Conservation (phyloP, 306 rosid genomes). For the Glycine latifolia region DNA sequence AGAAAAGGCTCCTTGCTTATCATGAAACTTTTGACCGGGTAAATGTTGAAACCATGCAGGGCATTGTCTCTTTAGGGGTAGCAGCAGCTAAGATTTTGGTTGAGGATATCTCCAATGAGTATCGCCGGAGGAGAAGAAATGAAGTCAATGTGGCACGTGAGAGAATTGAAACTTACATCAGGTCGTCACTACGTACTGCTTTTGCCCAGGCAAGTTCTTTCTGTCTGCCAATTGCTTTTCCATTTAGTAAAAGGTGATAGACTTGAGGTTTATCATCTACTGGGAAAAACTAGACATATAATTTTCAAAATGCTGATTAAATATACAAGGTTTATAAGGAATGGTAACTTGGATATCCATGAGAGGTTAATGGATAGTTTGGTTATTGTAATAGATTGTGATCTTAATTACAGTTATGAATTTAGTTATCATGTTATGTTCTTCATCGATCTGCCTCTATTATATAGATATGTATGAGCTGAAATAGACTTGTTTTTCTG, state of each 20-base stretch:
- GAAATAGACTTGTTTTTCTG: conserved; percentile 45
- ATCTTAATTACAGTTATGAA: conserved; percentile 25
- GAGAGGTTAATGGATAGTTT: background rate
- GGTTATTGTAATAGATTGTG: conserved; percentile 27
- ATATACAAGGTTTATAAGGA: too few species aligned
- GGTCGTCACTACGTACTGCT: conserved; percentile 96
- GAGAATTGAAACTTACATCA: conserved; percentile 93
- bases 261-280: conserved; percentile 34
- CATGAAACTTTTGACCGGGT: conserved; percentile 91
- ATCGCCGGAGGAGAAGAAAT: conserved; percentile 84
- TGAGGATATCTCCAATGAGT: conserved; percentile 94
- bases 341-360: background rate
- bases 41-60: conserved; percentile 85
- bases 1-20: conserved; percentile 97
- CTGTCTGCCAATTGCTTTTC: conserved; percentile 29
- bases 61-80: conserved; percentile 93
- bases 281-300: conserved; percentile 23
- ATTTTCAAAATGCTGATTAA: background rate
- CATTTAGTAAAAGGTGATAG: conserved; percentile 30
- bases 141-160: conserved; percentile 92
- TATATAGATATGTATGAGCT: conserved; percentile 28
- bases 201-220: conserved; percentile 94
- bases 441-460: conserved; percentile 35
- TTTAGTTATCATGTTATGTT: background rate
- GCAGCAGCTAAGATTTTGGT: conserved; percentile 90